A percentile compares a stretch with the other conserved stretches of the same genome.
Evolutionary conservation across 306 rosid species (phyloP).

Genomic region (Luffa aegyptiaca): DNA sequence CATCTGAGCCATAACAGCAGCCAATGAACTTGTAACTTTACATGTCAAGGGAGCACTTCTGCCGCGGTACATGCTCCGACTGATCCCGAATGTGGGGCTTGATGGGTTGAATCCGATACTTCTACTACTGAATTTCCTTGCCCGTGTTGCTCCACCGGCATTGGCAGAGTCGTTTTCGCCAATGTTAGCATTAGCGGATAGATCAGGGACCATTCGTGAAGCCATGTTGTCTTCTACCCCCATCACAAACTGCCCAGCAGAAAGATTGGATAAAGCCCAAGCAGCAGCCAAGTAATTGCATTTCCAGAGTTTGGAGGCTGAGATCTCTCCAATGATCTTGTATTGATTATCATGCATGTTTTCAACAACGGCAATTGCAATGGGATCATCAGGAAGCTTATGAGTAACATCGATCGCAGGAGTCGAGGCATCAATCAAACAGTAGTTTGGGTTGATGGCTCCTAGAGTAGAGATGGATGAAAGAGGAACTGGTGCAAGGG

Average conservation of each 20-base stretch:
- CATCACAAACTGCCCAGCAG: constrained; percentile 94
- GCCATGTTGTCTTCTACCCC: constrained; percentile 81
- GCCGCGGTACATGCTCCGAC: constrained; percentile 85
- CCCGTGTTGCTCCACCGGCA: constrained; percentile 34
- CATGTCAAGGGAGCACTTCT: constrained; percentile 89
- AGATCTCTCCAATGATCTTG: constrained; percentile 88
- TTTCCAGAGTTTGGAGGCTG: constrained; percentile 89
- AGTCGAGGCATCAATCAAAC: constrained; percentile 48
- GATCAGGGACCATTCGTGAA: constrained; percentile 31
- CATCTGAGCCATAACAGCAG: constrained; percentile 99
- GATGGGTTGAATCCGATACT: constrained; percentile 65
- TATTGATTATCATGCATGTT: constrained; percentile 26
- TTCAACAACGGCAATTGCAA: constrained; percentile 75
- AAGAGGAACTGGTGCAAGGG: constrained; percentile 92
- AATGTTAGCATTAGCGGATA: constrained; percentile 18
- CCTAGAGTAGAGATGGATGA: constrained; percentile 69
- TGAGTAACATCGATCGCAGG: constrained; percentile 53
- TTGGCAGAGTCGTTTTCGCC: constrained; percentile 27
- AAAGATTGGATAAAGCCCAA: constrained; percentile 85
- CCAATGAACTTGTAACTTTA: constrained; percentile 80
- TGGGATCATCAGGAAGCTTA: constrained; percentile 64
- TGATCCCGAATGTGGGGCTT: constrained; percentile 41
- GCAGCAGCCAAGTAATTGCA: constrained; percentile 82
- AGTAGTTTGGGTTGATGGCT: constrained; percentile 62
- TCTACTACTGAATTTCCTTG: constrained; percentile 68